These are phyloP conservation scores for Furcasterigmium sp. DNA, from an alignment of 2,329 filamentous ascomycete genomes.

Conservation along the genomic window DNA sequence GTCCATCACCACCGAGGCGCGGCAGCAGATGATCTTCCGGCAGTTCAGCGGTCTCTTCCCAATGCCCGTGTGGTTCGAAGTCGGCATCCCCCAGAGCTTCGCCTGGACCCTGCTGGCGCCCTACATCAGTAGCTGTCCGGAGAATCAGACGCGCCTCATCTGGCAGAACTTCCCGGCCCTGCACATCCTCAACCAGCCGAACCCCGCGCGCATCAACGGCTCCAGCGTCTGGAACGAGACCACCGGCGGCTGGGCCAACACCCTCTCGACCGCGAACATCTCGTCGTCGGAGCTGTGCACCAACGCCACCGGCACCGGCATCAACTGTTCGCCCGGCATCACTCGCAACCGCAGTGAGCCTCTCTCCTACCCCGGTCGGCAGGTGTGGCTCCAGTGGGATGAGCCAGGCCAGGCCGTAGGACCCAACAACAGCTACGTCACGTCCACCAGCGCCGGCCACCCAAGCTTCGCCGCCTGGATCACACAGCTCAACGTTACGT, in stretches of 20 bases:
- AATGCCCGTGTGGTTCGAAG: slow-evolving; percentile 78
- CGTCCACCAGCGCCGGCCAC: slow-evolving; percentile 48
- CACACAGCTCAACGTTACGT: slow-evolving; percentile 70
- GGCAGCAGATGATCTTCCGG: slow-evolving; percentile 80
- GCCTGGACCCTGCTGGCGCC: slow-evolving; percentile 77
- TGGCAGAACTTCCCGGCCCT: slow-evolving; percentile 84
- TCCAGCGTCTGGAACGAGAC: slow-evolving; percentile 61
- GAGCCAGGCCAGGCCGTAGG: slow-evolving; percentile 62
- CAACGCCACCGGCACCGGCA: slow-evolving; percentile 46
- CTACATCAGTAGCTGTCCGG: slow-evolving; percentile 73
- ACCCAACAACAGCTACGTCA: slow-evolving; percentile 79
- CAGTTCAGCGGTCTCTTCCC: slow-evolving; percentile 76
- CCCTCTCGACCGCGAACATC: slow-evolving; percentile 43
- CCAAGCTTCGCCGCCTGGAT: slow-evolving; percentile 73
- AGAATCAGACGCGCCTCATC: slow-evolving; percentile 65
- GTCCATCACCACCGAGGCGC: slow-evolving; percentile 72
- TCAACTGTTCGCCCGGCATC: slow-evolving; percentile 60
- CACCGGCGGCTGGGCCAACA: slow-evolving; percentile 51
- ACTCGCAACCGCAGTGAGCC: slow-evolving; percentile 64
- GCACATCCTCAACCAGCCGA: slow-evolving; percentile 70
- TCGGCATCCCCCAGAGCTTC: slow-evolving; percentile 78
- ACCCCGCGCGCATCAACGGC: slow-evolving; percentile 62
- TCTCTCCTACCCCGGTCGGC: slow-evolving; percentile 68
- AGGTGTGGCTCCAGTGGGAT: slow-evolving; percentile 71
- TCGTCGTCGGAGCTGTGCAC: slow-evolving; percentile 46